Percentiles rank a stretch among this genome's conserved stretches.
phyloP scores from a whole-genome alignment of 768 basidiomycete genomes.

The Tremella fuciformis region DNA sequence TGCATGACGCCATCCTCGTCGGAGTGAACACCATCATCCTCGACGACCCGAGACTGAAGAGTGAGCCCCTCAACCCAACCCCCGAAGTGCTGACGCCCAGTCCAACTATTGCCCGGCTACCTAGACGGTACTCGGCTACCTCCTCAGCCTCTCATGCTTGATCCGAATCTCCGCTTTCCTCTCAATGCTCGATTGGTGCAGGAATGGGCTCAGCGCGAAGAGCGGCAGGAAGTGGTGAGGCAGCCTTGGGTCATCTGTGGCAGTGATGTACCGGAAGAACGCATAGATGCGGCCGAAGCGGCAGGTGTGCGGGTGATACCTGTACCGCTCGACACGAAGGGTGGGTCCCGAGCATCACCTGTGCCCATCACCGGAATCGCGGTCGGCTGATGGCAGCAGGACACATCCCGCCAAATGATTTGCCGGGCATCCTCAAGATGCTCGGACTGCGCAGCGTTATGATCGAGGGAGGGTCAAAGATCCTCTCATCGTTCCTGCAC shows the following conservation, averaged over 20 bases:
- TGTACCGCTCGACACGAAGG: slow-evolving; percentile 54
- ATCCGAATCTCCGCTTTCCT: slow-evolving; percentile 67
- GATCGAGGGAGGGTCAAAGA: slow-evolving; percentile 88
- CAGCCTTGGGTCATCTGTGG: slow-evolving; percentile 71
- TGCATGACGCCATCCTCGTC: slow-evolving; percentile 89
- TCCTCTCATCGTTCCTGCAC: slow-evolving; percentile 73
- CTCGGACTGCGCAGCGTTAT: slow-evolving; percentile 72
- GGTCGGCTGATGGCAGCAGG: slow-evolving; percentile 21
- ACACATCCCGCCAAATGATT: slow-evolving; percentile 37
- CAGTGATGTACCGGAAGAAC: slow-evolving; percentile 50
- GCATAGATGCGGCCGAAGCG: slow-evolving; percentile 57
- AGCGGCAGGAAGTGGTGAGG: slow-evolving; percentile 57
- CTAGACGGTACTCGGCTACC: slow-evolving; percentile 23
- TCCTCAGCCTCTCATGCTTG: slow-evolving; percentile 77
- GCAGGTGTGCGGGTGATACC: slow-evolving; percentile 69
- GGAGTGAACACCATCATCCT: slow-evolving; percentile 86
- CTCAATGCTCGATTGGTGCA: slow-evolving; percentile 58
- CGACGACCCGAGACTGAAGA: slow-evolving; percentile 92
- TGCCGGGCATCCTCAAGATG: slow-evolving; percentile 60
- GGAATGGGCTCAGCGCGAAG: slow-evolving; percentile 63
- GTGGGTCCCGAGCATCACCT: too few species aligned
- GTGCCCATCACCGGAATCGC: too few species aligned
- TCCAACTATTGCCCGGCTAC: too few species aligned
- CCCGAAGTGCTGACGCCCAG: too few species aligned
- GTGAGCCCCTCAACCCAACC: slow-evolving; percentile 55